phyloP scores from a whole-genome alignment of 257 asterid species.

The Leonotis leonurus region DNA sequence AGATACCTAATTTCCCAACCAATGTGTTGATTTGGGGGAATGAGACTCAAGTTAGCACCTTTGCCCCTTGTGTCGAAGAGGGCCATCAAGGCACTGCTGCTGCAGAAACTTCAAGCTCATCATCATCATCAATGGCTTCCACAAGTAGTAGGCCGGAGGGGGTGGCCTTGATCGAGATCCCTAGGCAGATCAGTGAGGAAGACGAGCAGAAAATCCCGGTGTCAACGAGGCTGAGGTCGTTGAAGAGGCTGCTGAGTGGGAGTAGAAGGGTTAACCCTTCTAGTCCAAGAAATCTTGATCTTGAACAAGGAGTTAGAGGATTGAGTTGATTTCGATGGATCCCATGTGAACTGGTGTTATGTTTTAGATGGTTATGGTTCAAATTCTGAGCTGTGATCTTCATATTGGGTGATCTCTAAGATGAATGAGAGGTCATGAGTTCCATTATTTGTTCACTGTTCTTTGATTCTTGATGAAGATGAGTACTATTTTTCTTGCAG shows the following conservation, averaged over 20 bases:
- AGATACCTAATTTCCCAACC: conserved; percentile 54
- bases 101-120: conserved; percentile 29
- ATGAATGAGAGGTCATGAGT: not conserved
- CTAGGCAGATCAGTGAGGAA: conserved; percentile 45
- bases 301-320: conserved; percentile 50
- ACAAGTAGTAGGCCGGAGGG: conserved; percentile 22
- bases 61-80: conserved; percentile 37
- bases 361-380: no score
- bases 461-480: conserved; percentile 42
- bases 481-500: conserved; percentile 8
- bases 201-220: conserved; percentile 50
- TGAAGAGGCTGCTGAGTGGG: conserved; percentile 73
- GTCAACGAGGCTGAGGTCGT: conserved; percentile 53
- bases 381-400: no score
- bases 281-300: conserved; percentile 44
- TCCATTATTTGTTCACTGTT: conserved; percentile 20
- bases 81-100: conserved; percentile 22
- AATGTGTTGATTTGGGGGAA: conserved; percentile 80
- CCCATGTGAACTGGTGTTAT: not conserved
- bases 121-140: conserved; percentile 26
- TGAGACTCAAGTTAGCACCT: conserved; percentile 59
- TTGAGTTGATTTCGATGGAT: conserved; percentile 22
- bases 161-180: conserved; percentile 59
- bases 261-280: conserved; percentile 55
- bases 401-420: not conserved